Evolutionary conservation across 305 asterid genomes (phyloP).

Genomic region (Rubia balearica): DNA sequence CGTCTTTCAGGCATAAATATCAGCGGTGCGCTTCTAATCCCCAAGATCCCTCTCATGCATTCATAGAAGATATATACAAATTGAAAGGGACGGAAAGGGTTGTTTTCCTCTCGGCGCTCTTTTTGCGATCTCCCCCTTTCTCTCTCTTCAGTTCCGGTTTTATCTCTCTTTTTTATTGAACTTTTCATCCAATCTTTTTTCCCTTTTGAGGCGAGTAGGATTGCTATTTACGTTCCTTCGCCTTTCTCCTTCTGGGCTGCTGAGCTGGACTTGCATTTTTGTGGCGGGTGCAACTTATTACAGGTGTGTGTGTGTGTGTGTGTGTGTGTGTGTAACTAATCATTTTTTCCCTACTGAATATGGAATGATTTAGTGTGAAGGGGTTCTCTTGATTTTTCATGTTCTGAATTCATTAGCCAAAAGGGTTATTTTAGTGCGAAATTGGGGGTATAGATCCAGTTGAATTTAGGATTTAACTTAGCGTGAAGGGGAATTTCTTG

Average conservation of each 20-base stretch:
- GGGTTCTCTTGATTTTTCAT: slow-evolving; percentile 8
- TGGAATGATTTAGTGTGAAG: not conserved
- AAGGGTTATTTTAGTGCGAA: not conserved
- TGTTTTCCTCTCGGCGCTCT: not conserved
- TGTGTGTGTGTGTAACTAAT: slow-evolving; percentile 6
- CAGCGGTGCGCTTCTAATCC: not conserved
- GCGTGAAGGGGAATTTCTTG: not conserved
- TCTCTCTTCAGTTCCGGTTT: slow-evolving; percentile 1
- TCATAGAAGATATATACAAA: not conserved
- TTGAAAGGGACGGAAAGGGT: slow-evolving; percentile 7
- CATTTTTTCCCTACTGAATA: not conserved
- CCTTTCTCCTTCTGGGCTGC: slow-evolving; percentile 8
- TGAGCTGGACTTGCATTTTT: not conserved
- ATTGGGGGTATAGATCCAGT: not conserved
- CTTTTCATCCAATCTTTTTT: slow-evolving; percentile 5
- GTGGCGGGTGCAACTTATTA: not conserved
- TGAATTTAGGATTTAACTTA: too few species aligned
- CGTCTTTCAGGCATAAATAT: not conserved
- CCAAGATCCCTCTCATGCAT: too few species aligned
- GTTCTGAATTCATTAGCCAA: slow-evolving; percentile 12
- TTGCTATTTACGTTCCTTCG: not conserved
- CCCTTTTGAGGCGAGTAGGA: slow-evolving; percentile 1
- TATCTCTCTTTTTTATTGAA: slow-evolving; percentile 2
- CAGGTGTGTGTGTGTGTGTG: too few species aligned
- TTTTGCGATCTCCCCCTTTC: slow-evolving; percentile 12